A percentile compares a stretch with the other conserved stretches of the same genome.
Conservation (phyloP, 1,284 basidiomycete genomes). For the Ganoderma multipileum region DNA sequence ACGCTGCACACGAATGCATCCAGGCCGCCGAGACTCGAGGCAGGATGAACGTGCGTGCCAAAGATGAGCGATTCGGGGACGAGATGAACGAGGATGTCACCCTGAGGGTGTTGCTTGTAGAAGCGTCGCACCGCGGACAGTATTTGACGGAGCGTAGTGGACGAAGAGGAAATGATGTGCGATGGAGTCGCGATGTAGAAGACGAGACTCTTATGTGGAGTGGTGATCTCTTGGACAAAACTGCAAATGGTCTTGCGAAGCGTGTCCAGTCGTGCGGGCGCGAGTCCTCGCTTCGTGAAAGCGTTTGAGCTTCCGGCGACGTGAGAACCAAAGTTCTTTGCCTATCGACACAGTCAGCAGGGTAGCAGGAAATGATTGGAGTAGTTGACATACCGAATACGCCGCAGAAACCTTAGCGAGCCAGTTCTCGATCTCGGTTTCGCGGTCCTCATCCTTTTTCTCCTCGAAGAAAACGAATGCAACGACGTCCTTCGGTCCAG, state of each 20-base stretch:
- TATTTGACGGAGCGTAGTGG: conserved; percentile 68
- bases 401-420: conserved; percentile 54
- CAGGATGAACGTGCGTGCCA: conserved; percentile 48
- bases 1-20: conserved; percentile 63
- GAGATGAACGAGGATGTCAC: conserved; percentile 67
- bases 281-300: conserved; percentile 59
- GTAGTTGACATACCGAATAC: conserved; percentile 61
- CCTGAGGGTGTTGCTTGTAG: conserved; percentile 50
- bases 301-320: conserved; percentile 52
- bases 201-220: conserved; percentile 52
- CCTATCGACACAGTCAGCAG: conserved; percentile 45
- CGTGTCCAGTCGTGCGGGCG: conserved; percentile 67
- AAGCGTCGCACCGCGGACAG: conserved; percentile 65
- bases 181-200: conserved; percentile 73
- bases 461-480: conserved; percentile 79
- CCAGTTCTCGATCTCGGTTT: conserved; percentile 61
- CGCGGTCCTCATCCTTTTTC: conserved; percentile 54
- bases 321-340: conserved; percentile 65
- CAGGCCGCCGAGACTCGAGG: conserved; percentile 47
- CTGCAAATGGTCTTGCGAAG: conserved; percentile 62
- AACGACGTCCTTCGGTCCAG: conserved; percentile 72
- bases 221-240: conserved; percentile 55
- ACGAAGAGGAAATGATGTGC: conserved; percentile 62
- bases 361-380: neutral
- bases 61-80: conserved; percentile 68